These are phyloP conservation scores for Entophlyctis luteolus DNA, from an alignment of 192 early-diverging fungal genomes.

Conservation along the genomic window DNA sequence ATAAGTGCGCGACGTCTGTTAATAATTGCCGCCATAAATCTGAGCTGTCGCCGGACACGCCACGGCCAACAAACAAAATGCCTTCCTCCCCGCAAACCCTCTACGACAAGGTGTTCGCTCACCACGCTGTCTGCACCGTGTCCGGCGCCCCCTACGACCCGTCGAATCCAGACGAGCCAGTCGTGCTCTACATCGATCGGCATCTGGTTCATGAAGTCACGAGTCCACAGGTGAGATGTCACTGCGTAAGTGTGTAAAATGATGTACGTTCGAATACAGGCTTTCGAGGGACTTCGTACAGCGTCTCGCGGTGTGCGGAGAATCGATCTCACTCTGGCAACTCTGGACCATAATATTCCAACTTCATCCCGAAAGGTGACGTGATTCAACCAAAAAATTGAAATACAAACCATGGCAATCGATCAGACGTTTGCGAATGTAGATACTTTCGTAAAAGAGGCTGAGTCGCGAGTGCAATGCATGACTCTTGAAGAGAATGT, in stretches of 20 bases:
- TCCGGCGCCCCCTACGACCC: neutral
- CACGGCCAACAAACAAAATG: neutral
- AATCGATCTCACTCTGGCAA: constrained; percentile 61
- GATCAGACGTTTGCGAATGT: constrained; percentile 54
- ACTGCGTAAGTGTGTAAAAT: neutral
- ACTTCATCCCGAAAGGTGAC: constrained; percentile 12
- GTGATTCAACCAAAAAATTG: too few relatives aligned
- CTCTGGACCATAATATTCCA: constrained; percentile 75
- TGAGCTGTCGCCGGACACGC: neutral
- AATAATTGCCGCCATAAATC: neutral
- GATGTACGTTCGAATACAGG: constrained; percentile 32
- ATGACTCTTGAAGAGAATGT: constrained; percentile 66
- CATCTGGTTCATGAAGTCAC: constrained; percentile 71
- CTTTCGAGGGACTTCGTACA: constrained; percentile 65
- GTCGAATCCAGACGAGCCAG: constrained; percentile 50
- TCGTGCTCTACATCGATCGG: constrained; percentile 67
- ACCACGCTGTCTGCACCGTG: constrained; percentile 54
- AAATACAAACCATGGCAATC: too few relatives aligned
- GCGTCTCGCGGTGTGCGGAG: constrained; percentile 54
- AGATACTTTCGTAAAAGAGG: constrained; percentile 57
- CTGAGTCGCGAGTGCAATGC: constrained; percentile 58
- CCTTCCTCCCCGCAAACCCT: constrained; percentile 53
- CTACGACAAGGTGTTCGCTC: constrained; percentile 66
- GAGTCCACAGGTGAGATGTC: constrained; percentile 34
- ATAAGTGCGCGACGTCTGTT: neutral